A percentile compares a stretch with the other conserved stretches of the same genome.
Evolutionary conservation across 352 stramenopile species (phyloP).

Genomic region (Pythium brassicae): DNA sequence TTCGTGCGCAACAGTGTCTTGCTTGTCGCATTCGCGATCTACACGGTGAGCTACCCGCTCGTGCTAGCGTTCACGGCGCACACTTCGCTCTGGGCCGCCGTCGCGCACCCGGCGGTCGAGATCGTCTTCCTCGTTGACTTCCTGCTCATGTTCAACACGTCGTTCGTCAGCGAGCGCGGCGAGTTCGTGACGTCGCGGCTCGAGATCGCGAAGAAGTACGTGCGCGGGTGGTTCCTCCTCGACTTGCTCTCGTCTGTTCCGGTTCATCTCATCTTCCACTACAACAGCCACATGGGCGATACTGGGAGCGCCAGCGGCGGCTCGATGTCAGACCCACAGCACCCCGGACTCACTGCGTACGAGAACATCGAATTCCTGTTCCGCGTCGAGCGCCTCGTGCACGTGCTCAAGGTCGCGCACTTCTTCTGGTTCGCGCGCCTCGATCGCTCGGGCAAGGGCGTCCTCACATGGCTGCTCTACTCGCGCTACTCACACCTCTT

Average conservation of each 20-base stretch:
- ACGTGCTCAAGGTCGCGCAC: background rate
- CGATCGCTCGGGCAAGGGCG: constrained; percentile 1
- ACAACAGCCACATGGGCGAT: too few relatives aligned
- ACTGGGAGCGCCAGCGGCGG: constrained; percentile 8
- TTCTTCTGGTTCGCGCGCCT: constrained; percentile 3
- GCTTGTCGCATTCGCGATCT: too few relatives aligned
- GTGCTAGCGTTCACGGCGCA: constrained; percentile 25
- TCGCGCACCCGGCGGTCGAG: constrained; percentile 5
- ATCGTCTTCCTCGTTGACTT: constrained; percentile 21
- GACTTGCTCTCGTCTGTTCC: constrained; percentile 11
- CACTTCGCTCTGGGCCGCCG: background rate
- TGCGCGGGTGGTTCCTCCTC: constrained; percentile 18
- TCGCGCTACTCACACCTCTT: constrained; percentile 28
- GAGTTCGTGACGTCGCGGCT: constrained; percentile 18
- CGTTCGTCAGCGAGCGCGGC: constrained; percentile 22
- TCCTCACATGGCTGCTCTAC: constrained; percentile 26
- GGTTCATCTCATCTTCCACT: too few relatives aligned
- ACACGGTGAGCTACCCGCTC: constrained; percentile 27
- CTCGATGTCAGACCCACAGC: constrained; percentile 2
- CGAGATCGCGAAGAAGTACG: constrained; percentile 22
- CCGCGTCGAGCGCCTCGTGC: constrained; percentile 17
- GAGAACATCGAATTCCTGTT: constrained; percentile 10
- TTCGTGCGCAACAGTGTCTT: too few relatives aligned
- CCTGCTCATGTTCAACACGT: constrained; percentile 27
- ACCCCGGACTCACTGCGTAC: constrained; percentile 2